A percentile compares a stretch with the other conserved stretches of the same genome.
phyloP scores from a whole-genome alignment of 805 yeast species.

The Brettanomyces naardenensis region DNA sequence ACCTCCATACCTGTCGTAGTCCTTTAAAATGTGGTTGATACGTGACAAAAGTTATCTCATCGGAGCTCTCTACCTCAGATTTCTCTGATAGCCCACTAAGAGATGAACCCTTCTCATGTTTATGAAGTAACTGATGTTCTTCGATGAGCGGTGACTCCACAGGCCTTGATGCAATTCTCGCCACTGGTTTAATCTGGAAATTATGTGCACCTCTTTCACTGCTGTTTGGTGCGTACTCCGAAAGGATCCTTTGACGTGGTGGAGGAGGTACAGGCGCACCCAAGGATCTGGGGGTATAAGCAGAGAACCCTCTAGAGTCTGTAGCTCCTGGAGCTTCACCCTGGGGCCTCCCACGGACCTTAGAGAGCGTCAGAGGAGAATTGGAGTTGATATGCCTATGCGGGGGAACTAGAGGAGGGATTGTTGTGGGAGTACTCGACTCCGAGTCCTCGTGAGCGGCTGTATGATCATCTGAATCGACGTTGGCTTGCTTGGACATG shows the following conservation, averaged over 20 bases:
- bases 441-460: no score
- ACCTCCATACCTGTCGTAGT: constrained; percentile 2
- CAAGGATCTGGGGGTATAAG: not conserved
- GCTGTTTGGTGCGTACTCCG: not conserved
- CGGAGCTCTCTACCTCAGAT: not conserved
- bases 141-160: constrained; percentile 12
- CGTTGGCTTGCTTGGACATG: no score
- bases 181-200: constrained; percentile 18
- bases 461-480: no score
- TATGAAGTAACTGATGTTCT: constrained; percentile 5
- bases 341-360: no score
- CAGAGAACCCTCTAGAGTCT: no score
- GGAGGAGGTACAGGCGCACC: not conserved
- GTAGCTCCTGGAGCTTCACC: no score
- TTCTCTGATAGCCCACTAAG: not conserved
- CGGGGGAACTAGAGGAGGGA: no score
- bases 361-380: no score
- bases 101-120: not conserved
- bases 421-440: no score
- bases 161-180: constrained; percentile 24
- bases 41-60: constrained; percentile 1
- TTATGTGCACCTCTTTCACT: not conserved
- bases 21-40: not conserved
- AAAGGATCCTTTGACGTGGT: not conserved
- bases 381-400: no score